Conservation (phyloP, 495 filamentous ascomycete species). For the Bryoglossum gracile region DNA sequence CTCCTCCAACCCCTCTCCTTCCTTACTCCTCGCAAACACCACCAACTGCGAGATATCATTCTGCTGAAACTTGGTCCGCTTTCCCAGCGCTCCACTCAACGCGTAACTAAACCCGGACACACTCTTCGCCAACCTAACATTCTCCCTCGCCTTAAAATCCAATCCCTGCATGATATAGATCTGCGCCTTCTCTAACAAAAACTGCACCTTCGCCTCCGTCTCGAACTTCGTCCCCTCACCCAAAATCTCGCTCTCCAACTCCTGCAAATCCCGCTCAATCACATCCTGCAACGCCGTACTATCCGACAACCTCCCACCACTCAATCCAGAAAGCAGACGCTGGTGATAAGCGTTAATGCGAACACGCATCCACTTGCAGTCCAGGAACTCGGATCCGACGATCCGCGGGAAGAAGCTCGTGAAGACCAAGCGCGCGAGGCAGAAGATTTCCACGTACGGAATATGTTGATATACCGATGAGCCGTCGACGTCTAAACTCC, state of each 20-base stretch:
- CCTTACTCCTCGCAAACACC: constrained; percentile 72
- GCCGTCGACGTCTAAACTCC: constrained; percentile 70
- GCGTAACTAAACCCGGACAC: constrained; percentile 70
- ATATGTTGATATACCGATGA: constrained; percentile 79
- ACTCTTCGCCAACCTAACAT: constrained; percentile 57
- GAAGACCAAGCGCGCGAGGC: constrained; percentile 64
- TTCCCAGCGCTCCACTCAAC: constrained; percentile 78
- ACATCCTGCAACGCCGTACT: constrained; percentile 32
- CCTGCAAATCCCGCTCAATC: constrained; percentile 41
- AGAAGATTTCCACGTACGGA: constrained; percentile 73
- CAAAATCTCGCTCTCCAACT: constrained; percentile 38
- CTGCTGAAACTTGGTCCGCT: constrained; percentile 88
- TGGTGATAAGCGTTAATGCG: constrained; percentile 82
- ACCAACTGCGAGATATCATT: constrained; percentile 86
- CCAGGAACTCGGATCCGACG: constrained; percentile 11
- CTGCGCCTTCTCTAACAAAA: constrained; percentile 71
- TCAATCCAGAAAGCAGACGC: constrained; percentile 51
- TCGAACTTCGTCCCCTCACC: constrained; percentile 22
- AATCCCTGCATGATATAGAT: constrained; percentile 81
- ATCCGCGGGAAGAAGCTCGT: constrained; percentile 33
- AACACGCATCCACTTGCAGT: constrained; percentile 46
- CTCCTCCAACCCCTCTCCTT: constrained; percentile 8
- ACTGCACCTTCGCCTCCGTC: constrained; percentile 47
- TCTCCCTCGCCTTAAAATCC: constrained; percentile 64
- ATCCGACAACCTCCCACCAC: constrained; percentile 18